phyloP scores from a whole-genome alignment of 768 basidiomycete species.

The Leccinum boreale region DNA sequence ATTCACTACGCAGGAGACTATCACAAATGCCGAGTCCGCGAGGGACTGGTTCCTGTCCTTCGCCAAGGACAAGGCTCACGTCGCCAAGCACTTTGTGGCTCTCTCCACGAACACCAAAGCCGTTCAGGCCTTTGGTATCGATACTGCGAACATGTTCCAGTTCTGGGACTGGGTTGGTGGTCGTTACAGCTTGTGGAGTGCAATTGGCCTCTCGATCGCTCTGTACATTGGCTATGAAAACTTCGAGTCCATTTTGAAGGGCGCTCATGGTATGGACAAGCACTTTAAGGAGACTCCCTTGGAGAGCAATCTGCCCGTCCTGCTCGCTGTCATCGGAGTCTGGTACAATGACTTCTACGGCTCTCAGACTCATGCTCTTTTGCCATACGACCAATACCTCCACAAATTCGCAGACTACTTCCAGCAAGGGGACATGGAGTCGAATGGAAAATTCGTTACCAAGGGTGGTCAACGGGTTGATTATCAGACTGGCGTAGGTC shows the following conservation, averaged over 20 bases:
- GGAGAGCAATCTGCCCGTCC: constrained; percentile 88
- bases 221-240: constrained; percentile 91
- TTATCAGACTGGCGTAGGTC: constrained; percentile 92
- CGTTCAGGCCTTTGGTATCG: constrained; percentile 91
- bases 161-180: constrained; percentile 99
- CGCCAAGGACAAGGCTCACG: constrained; percentile 85
- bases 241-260: constrained; percentile 85
- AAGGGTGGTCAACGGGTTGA: constrained; percentile 89
- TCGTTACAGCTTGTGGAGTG: constrained; percentile 97
- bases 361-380: constrained; percentile 89
- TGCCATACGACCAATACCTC: constrained; percentile 98
- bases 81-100: constrained; percentile 98
- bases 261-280: constrained; percentile 97
- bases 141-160: constrained; percentile 93
- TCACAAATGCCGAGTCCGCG: constrained; percentile 95
- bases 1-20: constrained; percentile 99
- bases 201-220: constrained; percentile 94
- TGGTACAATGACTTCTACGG: constrained; percentile 99
- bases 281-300: constrained; percentile 90
- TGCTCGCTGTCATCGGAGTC: constrained; percentile 85
- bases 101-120: constrained; percentile 95
- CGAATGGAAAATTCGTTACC: constrained; percentile 95
- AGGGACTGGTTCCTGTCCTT: constrained; percentile 87
- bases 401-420: constrained; percentile 99
- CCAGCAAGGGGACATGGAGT: constrained; percentile 99